Evolutionary conservation across 148 eudicot genomes (phyloP), one percentile per base, ranked within the genome.

Genomic region (Linanthus parryae): DNA sequence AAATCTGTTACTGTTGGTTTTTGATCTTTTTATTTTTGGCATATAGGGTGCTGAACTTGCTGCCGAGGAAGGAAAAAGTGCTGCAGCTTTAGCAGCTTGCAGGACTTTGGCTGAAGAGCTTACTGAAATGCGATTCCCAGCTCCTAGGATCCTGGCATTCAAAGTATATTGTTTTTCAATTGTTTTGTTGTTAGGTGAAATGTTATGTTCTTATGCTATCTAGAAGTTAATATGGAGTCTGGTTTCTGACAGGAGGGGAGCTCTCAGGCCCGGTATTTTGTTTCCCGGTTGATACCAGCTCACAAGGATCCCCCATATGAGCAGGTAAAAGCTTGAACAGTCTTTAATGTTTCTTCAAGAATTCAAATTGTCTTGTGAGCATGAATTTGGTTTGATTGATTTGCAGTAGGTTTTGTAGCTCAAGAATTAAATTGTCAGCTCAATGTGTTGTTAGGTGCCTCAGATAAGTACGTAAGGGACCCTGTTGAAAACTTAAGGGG

Each of bases 41-140:
- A 34, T 61, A 50, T 70, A 92, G 98, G 98, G 98, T 58, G 80
- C 83, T 67, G 98, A 87, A 65, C 90, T 92, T 54, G 78, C 88
- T 79, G 65, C 75, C 23, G 78, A 87, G 62, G 96, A 87, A 63
- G 85, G 81, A 41, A 79, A 76, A 53, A 82, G 98, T 68, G 98
- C 96, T 9, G 87, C 98, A 56, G 96, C 96, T 37, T 84, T 87
- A 68, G 98, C 96, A 56, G 96, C 98, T 50, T 92, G 98, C 55
- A 79, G 98, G 65, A 87, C 98, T 42, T 79, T 92, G 75, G 96
- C 98, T 14, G 98, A 92, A 68, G 98, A 92, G 82, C 90, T 92
- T 29, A 81, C 85, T 46, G 98, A 92, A 63, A 64, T 81, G 52
- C 79, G 98, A 52, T 92, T 92, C 72, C 98, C 98, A 22, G 98